These are phyloP conservation scores for Candida yuanshanica DNA, from an alignment of 805 yeast species.

Conservation along the genomic window DNA sequence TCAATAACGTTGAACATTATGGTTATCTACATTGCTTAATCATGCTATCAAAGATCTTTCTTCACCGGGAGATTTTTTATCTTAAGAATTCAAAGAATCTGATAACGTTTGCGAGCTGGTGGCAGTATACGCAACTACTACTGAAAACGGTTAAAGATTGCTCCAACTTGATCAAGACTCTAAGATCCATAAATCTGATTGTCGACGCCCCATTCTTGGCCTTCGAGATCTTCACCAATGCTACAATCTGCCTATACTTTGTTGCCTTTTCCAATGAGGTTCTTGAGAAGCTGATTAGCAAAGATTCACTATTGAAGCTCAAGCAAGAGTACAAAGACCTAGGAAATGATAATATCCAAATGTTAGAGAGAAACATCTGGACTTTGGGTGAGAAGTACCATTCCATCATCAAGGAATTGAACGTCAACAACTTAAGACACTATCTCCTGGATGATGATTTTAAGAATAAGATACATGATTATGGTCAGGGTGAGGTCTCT, in stretches of 20 bases:
- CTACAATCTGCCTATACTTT: slow-evolving; percentile 30
- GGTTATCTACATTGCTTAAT: slow-evolving; percentile 32
- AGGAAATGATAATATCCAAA: slow-evolving; percentile 4
- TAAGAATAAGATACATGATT: slow-evolving; percentile 12
- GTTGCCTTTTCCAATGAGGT: slow-evolving; percentile 26
- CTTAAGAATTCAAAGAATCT: slow-evolving; percentile 5
- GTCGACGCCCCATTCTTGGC: slow-evolving; percentile 36
- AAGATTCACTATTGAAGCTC: slow-evolving; percentile 1
- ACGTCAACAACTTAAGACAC: slow-evolving; percentile 5
- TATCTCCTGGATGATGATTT: slow-evolving; percentile 6
- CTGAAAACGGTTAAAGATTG: slow-evolving; percentile 25
- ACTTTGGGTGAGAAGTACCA: slow-evolving; percentile 9
- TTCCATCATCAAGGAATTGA: slow-evolving; percentile 6
- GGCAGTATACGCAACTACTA: slow-evolving; percentile 27
- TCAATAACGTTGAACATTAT: slow-evolving; percentile 26
- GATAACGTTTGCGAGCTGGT: slow-evolving; percentile 20
- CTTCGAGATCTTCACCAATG: slow-evolving; percentile 31
- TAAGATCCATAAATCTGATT: slow-evolving; percentile 26
- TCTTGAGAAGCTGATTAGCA: slow-evolving; percentile 1
- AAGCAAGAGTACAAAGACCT: slow-evolving; percentile 5
- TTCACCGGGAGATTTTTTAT: slow-evolving; percentile 32
- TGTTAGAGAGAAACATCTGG: slow-evolving; percentile 8
- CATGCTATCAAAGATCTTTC: slow-evolving; percentile 29
- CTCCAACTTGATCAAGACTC: slow-evolving; percentile 21
- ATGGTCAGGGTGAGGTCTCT: slow-evolving; percentile 9